Percentiles rank a stretch among this genome's conserved stretches.
These are phyloP conservation scores for Aeminium ludgeri DNA, from an alignment of 495 filamentous ascomycete species.

Conservation along the genomic window DNA sequence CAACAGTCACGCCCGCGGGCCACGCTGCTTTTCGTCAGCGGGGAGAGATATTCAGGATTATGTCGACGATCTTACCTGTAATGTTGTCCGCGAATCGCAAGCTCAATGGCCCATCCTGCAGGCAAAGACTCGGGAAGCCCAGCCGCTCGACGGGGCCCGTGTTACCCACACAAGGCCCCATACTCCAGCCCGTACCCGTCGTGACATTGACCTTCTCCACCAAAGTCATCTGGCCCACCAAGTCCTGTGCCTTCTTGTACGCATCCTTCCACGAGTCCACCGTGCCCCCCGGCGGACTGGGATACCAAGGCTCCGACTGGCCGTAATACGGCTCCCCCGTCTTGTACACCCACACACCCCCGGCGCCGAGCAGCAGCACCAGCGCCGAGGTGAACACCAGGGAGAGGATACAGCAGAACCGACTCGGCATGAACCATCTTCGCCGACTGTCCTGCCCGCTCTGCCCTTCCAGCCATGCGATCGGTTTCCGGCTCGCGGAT, in stretches of 20 bases:
- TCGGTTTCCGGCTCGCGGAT: background rate
- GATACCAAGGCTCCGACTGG: constrained; percentile 65
- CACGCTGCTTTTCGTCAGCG: constrained; percentile 31
- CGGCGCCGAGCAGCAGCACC: constrained; percentile 21
- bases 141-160: constrained; percentile 36
- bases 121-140: constrained; percentile 67
- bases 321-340: constrained; percentile 15
- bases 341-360: constrained; percentile 26
- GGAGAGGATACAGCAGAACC: constrained; percentile 20
- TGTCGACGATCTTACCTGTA: constrained; percentile 22
- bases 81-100: constrained; percentile 59
- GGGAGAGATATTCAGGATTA: no score
- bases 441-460: constrained; percentile 1
- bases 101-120: constrained; percentile 83
- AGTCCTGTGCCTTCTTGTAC: constrained; percentile 60
- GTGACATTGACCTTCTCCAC: constrained; percentile 91
- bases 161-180: constrained; percentile 83
- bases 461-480: constrained; percentile 2
- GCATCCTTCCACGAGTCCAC: constrained; percentile 53
- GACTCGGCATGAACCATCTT: constrained; percentile 16
- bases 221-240: constrained; percentile 72
- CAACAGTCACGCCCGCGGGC: constrained; percentile 70
- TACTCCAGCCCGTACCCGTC: constrained; percentile 79
- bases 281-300: constrained; percentile 66
- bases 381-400: constrained; percentile 19